Evolutionary conservation across 306 rosid genomes (phyloP), one percentile per base, ranked within the genome.

Genomic region (Cicer pinnatifidum): DNA sequence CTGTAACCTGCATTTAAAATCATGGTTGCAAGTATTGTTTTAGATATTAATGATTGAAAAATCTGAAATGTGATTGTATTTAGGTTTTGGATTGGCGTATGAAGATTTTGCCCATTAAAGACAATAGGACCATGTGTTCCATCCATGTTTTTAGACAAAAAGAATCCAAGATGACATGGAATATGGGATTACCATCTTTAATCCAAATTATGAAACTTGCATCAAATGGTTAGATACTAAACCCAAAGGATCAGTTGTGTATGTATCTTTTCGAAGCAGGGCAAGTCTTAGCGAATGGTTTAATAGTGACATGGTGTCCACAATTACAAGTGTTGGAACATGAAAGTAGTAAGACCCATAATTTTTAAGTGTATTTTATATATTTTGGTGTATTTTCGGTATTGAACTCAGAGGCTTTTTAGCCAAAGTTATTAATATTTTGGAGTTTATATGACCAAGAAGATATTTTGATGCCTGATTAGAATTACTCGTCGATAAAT

Each of bases 41-140:
- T 9, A 45, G 1, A 40, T 17, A 39, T 40, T 59, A 10, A 64
- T 16, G 50, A 64, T 9, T 64, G 69, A 63, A 39, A 63, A 39
- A 63, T 63, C 4, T 64, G 9, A 40, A 40, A 40, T 40, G 38
- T 5, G 5, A 9, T 41, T 65, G 9, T 7, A 6, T 23, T 28
- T 67, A 67, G 72, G 59, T 67, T 33, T 13, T 47, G 44, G 72
- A 67, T 47, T 67, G 20, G 12, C 6, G 28, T 5, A 11, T 2
- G 45, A 67, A 47, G 33, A 67, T 33, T 23, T 23, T 67, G 59
- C 33, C 10, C 12, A 12, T 4, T 67, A 1, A 67, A 67, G 44
- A 47, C 59, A 47, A n/a, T 67, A 28, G 72, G 72, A 67, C 45
- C 72, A 67, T 47, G 20, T 13, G 23, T 67, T 1, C 72, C 72